phyloP scores from a whole-genome alignment of 108 stramenopile genomes.

The Cyclotella atomus region DNA sequence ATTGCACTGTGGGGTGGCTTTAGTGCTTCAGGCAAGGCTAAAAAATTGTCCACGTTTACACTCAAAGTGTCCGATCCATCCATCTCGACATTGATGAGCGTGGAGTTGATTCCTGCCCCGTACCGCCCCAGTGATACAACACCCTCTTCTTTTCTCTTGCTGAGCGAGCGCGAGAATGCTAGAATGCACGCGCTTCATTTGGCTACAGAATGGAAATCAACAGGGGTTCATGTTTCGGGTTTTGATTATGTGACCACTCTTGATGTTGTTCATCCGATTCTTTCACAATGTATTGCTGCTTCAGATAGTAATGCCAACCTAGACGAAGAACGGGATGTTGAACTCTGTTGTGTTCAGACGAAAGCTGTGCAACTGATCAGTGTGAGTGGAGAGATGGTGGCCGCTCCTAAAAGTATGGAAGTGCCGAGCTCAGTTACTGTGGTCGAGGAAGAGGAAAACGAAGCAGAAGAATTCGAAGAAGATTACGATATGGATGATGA shows the following conservation, averaged over 20 bases:
- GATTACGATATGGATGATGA: constrained; percentile 30
- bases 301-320: not conserved
- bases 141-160: constrained; percentile 68
- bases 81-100: constrained; percentile 45
- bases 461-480: constrained; percentile 19
- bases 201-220: constrained; percentile 53
- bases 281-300: constrained; percentile 22
- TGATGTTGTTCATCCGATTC: constrained; percentile 56
- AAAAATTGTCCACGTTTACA: constrained; percentile 53
- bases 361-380: constrained; percentile 73
- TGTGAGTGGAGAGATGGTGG: constrained; percentile 73
- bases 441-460: constrained; percentile 31
- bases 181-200: constrained; percentile 65
- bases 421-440: constrained; percentile 30
- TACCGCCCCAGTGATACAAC: constrained; percentile 49
- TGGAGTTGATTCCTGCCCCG: constrained; percentile 60
- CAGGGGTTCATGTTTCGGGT: constrained; percentile 53
- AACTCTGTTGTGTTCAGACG: constrained; percentile 67
- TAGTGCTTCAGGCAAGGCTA: not conserved
- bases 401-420: constrained; percentile 39
- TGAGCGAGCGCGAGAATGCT: constrained; percentile 60
- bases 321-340: constrained; percentile 48
- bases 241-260: constrained; percentile 81
- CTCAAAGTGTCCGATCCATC: constrained; percentile 27
- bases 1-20: constrained; percentile 81